A percentile compares a stretch with the other conserved stretches of the same genome.
These are phyloP conservation scores for Rauvolfia tetraphylla DNA, from an alignment of 257 asterid species.

Conservation along the genomic window DNA sequence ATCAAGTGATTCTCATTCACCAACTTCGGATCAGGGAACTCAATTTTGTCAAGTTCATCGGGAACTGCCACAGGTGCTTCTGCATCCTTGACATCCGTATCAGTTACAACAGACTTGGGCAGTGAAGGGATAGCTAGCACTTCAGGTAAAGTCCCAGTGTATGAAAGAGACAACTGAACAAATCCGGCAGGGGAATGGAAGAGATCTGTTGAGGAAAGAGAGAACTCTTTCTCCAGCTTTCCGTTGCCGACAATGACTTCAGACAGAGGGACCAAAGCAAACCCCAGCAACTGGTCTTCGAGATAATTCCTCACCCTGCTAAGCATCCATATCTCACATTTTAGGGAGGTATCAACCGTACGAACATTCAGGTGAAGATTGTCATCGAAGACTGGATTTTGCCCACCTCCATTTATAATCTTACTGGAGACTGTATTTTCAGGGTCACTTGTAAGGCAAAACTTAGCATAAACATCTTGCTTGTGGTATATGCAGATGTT, in stretches of 20 bases:
- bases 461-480: constrained; percentile 90
- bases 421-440: constrained; percentile 70
- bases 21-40: constrained; percentile 91
- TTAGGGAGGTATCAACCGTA: constrained; percentile 64
- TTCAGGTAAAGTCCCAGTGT: constrained; percentile 66
- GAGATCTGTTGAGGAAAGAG: constrained; percentile 89
- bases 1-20: constrained; percentile 69
- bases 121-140: constrained; percentile 57
- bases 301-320: constrained; percentile 91
- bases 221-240: constrained; percentile 78
- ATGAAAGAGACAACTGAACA: constrained; percentile 71
- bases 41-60: constrained; percentile 62
- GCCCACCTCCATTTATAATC: constrained; percentile 87
- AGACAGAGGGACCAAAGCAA: constrained; percentile 81
- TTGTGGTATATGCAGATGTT: constrained; percentile 96
- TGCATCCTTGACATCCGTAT: constrained; percentile 27
- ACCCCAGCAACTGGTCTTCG: constrained; percentile 91
- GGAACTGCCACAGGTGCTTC: constrained; percentile 36
- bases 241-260: constrained; percentile 60
- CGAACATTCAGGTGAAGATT: constrained; percentile 52
- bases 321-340: constrained; percentile 96
- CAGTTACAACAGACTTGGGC: constrained; percentile 29
- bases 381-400: constrained; percentile 82
- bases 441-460: constrained; percentile 82
- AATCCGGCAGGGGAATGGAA: constrained; percentile 99